phyloP scores from a whole-genome alignment of 306 rosid species.

The Morella rubra region DNA sequence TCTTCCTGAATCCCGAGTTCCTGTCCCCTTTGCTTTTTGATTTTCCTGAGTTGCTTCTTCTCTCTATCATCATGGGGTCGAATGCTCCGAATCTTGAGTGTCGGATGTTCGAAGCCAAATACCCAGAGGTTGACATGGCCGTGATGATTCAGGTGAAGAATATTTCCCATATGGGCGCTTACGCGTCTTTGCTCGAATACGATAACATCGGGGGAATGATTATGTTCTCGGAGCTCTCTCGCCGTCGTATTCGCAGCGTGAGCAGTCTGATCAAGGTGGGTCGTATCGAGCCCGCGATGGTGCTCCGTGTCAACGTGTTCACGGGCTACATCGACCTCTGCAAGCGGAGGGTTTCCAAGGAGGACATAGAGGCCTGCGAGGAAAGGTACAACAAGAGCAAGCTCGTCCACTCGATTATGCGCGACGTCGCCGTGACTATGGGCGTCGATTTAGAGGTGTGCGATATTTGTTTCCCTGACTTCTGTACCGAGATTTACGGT shows the following conservation, averaged over 20 bases:
- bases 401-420: slow-evolving; percentile 98
- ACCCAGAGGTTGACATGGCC: too few species aligned
- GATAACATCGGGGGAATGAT: slow-evolving; percentile 83
- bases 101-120: too few species aligned
- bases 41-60: too few species aligned
- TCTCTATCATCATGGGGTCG: too few species aligned
- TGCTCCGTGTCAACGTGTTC: slow-evolving; percentile 58
- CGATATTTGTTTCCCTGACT: neutral
- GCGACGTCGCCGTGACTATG: slow-evolving; percentile 89
- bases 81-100: too few species aligned
- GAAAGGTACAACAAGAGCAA: slow-evolving; percentile 98
- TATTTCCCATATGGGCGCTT: too few species aligned
- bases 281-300: slow-evolving; percentile 96
- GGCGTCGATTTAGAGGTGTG: slow-evolving; percentile 74
- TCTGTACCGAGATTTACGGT: neutral
- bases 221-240: slow-evolving; percentile 54
- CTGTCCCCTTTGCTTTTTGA: too few species aligned
- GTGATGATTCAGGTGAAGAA: too few species aligned
- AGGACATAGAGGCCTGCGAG: slow-evolving; percentile 82
- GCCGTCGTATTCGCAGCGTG: slow-evolving; percentile 70
- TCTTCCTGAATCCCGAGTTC: too few species aligned
- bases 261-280: slow-evolving; percentile 86
- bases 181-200: too few species aligned
- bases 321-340: slow-evolving; percentile 96
- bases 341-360: slow-evolving; percentile 91